Evolutionary conservation across 2,329 filamentous ascomycete species (phyloP), one percentile per base, ranked within the genome.

Genomic region (Pseudogymnoascus sp.): DNA sequence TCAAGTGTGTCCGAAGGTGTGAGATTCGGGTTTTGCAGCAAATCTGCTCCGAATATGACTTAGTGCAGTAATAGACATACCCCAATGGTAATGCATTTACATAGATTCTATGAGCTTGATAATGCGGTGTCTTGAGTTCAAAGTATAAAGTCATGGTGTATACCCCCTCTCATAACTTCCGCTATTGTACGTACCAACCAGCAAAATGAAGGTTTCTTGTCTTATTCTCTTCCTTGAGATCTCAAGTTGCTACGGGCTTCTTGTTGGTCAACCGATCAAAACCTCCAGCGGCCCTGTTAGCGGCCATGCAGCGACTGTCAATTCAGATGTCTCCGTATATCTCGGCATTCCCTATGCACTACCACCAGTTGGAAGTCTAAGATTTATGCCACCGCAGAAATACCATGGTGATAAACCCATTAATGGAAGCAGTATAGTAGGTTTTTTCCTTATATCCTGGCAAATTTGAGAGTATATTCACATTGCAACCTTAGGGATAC

Each of bases 301-400:
- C 61, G 71, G 71, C 36, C 70, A 69, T 59, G 66, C 68, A 39
- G 69, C 66, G 11, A 63, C 47, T 11, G 66, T 65, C 34, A 39
- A 65, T 2, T 64, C 70, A 1, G 62, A 65, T 2, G 70, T 73
- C 8, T 68, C 69, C 1, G 68, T 68, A 57, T 79, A 79, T 62
- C 68, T 77, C 10, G 75, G 76, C 5, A 75, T 79, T 60, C 76
- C 74, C 5, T 78, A 76, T 67, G 76, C 72, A 2, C 69, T 74
- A 29, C 72, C 75, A 8, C 76, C 77, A 7, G 66, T 73, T 21
- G 77, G 75, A 2, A 68, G 76, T n/a, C 68, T 74, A 23, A 72
- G 77, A 60, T 79, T 78, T 67, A 72, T 68, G 26, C 73, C 70
- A 10, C 70, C 77, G 1, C 67, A 71, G 21, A 67, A 66, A 61